A percentile compares a stretch with the other conserved stretches of the same genome.
Evolutionary conservation across 345 rosid genomes (phyloP).

Genomic region (Noccaea bulbosa): DNA sequence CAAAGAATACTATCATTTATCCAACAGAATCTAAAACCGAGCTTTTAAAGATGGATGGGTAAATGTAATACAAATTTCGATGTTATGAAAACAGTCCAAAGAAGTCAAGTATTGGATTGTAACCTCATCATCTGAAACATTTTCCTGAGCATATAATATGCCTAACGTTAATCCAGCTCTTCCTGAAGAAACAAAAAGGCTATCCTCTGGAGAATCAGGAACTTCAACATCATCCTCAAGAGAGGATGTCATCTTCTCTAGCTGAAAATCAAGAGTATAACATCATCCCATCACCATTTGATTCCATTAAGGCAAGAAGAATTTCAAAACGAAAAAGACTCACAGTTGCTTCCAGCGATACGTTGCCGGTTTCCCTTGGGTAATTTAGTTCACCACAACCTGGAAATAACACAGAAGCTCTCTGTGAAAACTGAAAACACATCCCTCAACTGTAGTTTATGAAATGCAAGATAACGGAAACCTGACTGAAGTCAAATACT

Average conservation of each 20-base stretch:
- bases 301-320: slow-evolving; percentile 19
- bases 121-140: slow-evolving; percentile 46
- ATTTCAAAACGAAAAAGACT: slow-evolving; percentile 15
- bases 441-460: background rate
- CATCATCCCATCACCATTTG: slow-evolving; percentile 17
- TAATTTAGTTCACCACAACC: slow-evolving; percentile 40
- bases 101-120: background rate
- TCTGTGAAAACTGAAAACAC: background rate
- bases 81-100: slow-evolving; percentile 1
- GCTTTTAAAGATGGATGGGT: background rate
- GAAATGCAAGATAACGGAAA: slow-evolving; percentile 11
- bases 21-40: slow-evolving; percentile 14
- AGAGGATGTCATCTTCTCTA: slow-evolving; percentile 28
- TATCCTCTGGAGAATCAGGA: slow-evolving; percentile 61
- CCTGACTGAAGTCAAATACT: background rate
- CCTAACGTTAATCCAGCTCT: slow-evolving; percentile 32
- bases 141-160: slow-evolving; percentile 42
- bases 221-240: slow-evolving; percentile 60
- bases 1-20: background rate
- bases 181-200: slow-evolving; percentile 32
- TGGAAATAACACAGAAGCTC: slow-evolving; percentile 34
- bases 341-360: slow-evolving; percentile 47
- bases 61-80: background rate
- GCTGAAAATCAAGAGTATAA: slow-evolving; percentile 38
- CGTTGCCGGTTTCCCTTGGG: slow-evolving; percentile 28